Evolutionary conservation across 768 basidiomycete genomes (phyloP), one percentile per base, ranked within the genome.

Genomic region (Wakefieldia striispora): DNA sequence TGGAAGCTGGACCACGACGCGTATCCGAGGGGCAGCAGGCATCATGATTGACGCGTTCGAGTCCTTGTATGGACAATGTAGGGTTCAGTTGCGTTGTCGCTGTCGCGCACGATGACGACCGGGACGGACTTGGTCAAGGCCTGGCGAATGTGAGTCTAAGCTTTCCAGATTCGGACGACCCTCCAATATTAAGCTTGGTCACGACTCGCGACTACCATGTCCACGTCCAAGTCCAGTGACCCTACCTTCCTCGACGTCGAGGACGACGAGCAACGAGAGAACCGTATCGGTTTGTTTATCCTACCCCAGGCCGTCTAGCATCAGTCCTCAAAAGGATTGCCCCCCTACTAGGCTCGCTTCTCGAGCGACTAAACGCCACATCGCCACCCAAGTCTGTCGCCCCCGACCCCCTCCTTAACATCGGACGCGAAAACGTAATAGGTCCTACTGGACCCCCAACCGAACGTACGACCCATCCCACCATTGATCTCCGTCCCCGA

Each of bases 1-100:
- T 3, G 91, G 91, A 13, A 93, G 70, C 46, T 88, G 78, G 35
- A 93, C 84, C 26, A 93, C 82, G 20, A 93, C 84, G 41, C 91
- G 84, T 19, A 87, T 72, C 42, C 67, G 66, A 6, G 71, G 68
- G 38, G 56, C 50, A 5, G 56, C 43, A 6, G 60, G 47, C 69
- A 66, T n/a, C n/a, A n/a, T n/a, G n/a, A n/a, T 70, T 46, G 31
- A 34, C 31, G 31, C 12, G 40, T n/a, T n/a, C n/a, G n/a, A n/a
- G n/a, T 38, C 43, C 31, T 41, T 20, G 37, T 11, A 33, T 24
- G 27, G 16, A 13, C 29, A 12, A 29, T 2, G 13, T 11, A 33
- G 13, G 13, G 38, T 44, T 24, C 2, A 27, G 6, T 27, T 27
- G 23, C 38, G 44, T 43, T 29, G 45, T 35, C 45, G 31, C 40